phyloP scores from a whole-genome alignment of 768 basidiomycete species.

The Mycena vulgaris region DNA sequence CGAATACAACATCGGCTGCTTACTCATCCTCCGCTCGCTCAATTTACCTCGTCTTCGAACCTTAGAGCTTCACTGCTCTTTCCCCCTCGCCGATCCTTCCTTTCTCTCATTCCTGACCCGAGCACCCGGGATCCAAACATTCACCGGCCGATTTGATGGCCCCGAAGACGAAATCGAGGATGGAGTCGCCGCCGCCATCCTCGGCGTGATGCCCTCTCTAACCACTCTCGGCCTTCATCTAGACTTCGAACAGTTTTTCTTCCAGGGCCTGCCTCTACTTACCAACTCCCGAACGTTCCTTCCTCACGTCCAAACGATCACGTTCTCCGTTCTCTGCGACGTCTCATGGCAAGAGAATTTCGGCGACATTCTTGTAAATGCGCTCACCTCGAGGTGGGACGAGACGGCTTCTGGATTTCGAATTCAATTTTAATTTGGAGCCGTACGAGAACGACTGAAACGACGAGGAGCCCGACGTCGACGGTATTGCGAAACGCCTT shows the following conservation, averaged over 20 bases:
- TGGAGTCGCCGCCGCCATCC: background rate
- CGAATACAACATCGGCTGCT: background rate
- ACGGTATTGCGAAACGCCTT: background rate
- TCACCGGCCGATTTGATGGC: background rate
- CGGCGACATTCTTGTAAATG: background rate
- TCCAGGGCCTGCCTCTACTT: background rate
- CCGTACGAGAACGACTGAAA: background rate
- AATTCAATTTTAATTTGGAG: background rate
- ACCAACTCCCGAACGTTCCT: background rate
- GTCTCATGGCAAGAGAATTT: background rate
- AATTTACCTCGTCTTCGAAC: background rate
- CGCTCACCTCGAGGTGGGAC: slow-evolving; percentile 5
- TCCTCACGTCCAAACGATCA: background rate
- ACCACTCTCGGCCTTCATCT: background rate
- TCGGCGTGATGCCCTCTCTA: background rate
- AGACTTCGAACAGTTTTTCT: background rate
- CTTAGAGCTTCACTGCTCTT: background rate
- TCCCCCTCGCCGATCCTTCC: background rate
- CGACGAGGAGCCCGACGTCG: background rate
- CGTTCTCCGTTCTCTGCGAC: background rate
- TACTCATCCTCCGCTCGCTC: background rate
- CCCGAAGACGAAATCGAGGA: background rate
- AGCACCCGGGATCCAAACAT: background rate
- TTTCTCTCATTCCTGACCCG: background rate
- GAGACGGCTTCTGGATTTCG: background rate